phyloP scores from a whole-genome alignment of 768 basidiomycete species.

The Dacryopinax spathularia region DNA sequence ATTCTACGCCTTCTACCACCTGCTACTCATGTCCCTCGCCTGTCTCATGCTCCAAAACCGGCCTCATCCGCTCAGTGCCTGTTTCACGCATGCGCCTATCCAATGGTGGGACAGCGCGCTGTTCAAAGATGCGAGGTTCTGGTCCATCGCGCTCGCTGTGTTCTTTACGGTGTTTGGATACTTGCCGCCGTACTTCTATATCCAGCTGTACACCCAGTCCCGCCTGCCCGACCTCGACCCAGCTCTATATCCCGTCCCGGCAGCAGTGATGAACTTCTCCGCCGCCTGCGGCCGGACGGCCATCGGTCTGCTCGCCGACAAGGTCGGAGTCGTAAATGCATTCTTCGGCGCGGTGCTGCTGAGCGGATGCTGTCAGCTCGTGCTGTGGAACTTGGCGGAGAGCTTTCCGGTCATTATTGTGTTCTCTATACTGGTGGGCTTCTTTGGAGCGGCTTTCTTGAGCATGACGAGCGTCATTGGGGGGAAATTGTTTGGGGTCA shows the following conservation, averaged over 20 bases:
- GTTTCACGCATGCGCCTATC: background rate
- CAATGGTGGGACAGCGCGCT: conserved; percentile 11
- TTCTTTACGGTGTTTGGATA: conserved; percentile 18
- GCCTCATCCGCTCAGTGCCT: conserved; percentile 4
- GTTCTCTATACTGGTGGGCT: conserved; percentile 24
- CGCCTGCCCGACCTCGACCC: conserved; percentile 13
- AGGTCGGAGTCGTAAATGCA: conserved; percentile 29
- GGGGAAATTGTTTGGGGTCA: conserved; percentile 16
- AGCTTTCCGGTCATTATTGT: conserved; percentile 22
- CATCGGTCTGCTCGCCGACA: conserved; percentile 29
- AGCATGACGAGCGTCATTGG: conserved; percentile 25
- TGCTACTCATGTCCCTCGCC: conserved; percentile 18
- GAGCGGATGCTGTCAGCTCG: conserved; percentile 25
- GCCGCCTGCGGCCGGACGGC: conserved; percentile 23
- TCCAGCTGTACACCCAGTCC: conserved; percentile 17
- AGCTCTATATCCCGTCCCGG: conserved; percentile 13
- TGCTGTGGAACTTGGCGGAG: conserved; percentile 29
- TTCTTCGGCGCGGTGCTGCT: conserved; percentile 25
- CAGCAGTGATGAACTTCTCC: conserved; percentile 19
- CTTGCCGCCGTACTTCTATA: conserved; percentile 17
- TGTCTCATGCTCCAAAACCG: conserved; percentile 24
- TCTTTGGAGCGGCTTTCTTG: conserved; percentile 27
- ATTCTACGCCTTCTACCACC: conserved; percentile 22
- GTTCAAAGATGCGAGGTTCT: conserved; percentile 17
- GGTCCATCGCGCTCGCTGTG: conserved; percentile 23